Conservation (phyloP, 2,329 filamentous ascomycete genomes). For the Diaporthe vaccinii region DNA sequence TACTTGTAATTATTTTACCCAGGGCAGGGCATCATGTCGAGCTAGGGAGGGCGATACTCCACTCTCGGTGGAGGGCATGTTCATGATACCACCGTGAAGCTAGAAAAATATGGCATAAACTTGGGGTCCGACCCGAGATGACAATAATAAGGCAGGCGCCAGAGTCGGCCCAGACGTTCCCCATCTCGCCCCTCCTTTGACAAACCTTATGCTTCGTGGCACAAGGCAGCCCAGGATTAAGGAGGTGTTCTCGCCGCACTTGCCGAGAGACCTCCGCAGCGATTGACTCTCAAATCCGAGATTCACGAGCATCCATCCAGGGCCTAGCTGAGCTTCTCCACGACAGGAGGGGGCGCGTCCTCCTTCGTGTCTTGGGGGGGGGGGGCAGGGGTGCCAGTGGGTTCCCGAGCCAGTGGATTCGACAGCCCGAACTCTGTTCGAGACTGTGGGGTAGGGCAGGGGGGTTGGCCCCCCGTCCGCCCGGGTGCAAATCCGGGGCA, state of each 20-base stretch:
- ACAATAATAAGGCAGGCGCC: conserved; percentile 16
- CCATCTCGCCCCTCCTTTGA: neutral
- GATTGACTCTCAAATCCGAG: conserved; percentile 23
- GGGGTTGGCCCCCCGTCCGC: conserved; percentile 4
- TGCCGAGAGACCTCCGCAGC: conserved; percentile 26
- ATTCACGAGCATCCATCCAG: conserved; percentile 4
- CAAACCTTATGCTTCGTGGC: conserved; percentile 6
- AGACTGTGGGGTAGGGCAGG: conserved; percentile 32
- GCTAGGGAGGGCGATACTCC: neutral
- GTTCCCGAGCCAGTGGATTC: conserved; percentile 27
- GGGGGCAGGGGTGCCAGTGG: neutral
- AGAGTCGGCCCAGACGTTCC: neutral
- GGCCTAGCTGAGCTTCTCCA: conserved; percentile 22
- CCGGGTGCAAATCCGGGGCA: conserved; percentile 20
- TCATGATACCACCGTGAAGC: neutral
- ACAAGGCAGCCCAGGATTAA: neutral
- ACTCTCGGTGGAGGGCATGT: neutral
- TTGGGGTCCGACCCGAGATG: conserved; percentile 11
- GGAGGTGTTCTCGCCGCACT: neutral
- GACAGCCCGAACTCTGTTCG: neutral
- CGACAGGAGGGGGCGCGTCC: neutral
- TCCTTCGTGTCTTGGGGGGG: neutral
- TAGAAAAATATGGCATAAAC: conserved; percentile 3
- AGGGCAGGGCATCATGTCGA: neutral
- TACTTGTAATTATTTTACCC: neutral